Conservation (phyloP, 2,329 filamentous ascomycete species). For the Colletotrichum spaethianum region DNA sequence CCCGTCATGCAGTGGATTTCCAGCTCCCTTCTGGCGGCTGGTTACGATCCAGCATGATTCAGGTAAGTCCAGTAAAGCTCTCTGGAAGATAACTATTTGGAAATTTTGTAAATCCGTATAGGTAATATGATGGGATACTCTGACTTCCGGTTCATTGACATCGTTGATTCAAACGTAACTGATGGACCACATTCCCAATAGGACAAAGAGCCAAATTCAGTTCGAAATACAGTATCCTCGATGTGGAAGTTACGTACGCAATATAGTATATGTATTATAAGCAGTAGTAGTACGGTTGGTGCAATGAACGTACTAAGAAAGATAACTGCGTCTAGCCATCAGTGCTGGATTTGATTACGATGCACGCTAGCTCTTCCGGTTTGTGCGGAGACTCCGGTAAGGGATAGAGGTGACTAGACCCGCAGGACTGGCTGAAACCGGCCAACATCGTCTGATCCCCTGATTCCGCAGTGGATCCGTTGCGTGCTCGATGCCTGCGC, state of each 20-base stretch:
- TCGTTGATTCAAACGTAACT: too few species aligned
- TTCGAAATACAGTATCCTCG: too few species aligned
- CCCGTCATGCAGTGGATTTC: neutral
- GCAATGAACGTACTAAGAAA: neutral
- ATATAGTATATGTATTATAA: neutral
- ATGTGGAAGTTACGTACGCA: neutral
- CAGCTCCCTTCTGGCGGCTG: neutral
- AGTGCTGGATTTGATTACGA: too few species aligned
- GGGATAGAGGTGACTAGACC: neutral
- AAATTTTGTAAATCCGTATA: too few species aligned
- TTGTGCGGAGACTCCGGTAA: neutral
- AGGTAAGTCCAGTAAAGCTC: neutral
- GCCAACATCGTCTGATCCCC: neutral
- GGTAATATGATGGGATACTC: too few species aligned
- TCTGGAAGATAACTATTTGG: too few species aligned
- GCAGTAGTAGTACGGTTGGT: neutral
- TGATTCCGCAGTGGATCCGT: neutral
- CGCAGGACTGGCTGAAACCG: neutral
- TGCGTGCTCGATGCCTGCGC: neutral
- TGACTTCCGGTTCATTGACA: too few species aligned
- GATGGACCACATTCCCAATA: too few species aligned
- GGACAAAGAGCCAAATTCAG: too few species aligned
- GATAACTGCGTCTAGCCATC: neutral
- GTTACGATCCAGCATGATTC: neutral
- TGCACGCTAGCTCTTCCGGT: neutral